Conservation (phyloP, 306 rosid genomes). For the Mimosa pudica region DNA sequence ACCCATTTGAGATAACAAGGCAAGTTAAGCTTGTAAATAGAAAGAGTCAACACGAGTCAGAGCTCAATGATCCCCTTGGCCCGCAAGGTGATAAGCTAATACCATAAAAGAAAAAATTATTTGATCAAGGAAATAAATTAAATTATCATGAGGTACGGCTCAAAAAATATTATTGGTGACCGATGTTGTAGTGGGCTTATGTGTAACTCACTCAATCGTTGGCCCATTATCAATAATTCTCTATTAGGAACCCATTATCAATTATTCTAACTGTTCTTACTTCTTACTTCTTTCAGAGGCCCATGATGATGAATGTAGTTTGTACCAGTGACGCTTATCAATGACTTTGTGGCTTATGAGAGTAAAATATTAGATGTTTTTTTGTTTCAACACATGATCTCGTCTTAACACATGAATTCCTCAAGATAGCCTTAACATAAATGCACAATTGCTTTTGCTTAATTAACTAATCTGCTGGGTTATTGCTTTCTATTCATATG, state of each 20-base stretch:
- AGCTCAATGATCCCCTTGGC: too few species aligned
- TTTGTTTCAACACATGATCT: neutral
- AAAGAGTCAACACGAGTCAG: too few species aligned
- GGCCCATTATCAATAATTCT: neutral
- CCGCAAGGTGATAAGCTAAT: too few species aligned
- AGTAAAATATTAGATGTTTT: too few species aligned
- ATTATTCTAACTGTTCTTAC: neutral
- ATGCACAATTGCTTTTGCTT: neutral
- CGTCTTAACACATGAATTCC: neutral
- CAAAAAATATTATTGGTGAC: too few species aligned
- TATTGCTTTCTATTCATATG: neutral
- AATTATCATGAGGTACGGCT: neutral
- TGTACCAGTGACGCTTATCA: neutral
- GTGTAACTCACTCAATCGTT: neutral
- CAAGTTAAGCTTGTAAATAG: too few species aligned
- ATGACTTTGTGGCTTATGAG: neutral
- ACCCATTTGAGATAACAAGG: too few species aligned
- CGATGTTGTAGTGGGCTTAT: neutral
- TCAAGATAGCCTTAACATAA: neutral
- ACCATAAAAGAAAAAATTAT: too few species aligned
- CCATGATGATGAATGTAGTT: neutral
- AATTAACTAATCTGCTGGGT: neutral
- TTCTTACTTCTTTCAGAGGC: neutral
- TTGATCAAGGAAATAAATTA: neutral
- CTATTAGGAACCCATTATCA: neutral